Evolutionary conservation across 129 eudicot genomes (phyloP).

Genomic region (Lactuca sativa): DNA sequence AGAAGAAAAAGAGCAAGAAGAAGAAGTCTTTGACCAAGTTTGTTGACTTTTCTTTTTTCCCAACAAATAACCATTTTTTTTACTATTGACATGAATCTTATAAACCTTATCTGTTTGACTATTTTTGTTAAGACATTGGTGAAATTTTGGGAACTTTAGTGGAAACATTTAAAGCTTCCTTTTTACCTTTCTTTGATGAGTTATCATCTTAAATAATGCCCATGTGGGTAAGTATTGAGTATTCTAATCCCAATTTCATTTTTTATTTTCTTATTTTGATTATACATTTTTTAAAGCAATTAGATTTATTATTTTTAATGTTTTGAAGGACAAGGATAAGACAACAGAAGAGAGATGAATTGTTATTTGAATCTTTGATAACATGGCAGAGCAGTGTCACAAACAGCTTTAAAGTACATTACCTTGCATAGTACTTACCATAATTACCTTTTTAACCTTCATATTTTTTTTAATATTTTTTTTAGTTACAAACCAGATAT

Average conservation of each 20-base stretch:
- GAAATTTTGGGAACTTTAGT: constrained; percentile 77
- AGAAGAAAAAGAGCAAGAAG: constrained; percentile 99
- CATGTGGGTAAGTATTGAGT: constrained; percentile 68
- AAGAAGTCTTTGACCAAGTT: constrained; percentile 98
- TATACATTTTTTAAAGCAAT: not conserved
- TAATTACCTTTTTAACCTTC: not conserved
- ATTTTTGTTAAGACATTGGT: constrained; percentile 44
- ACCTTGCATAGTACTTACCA: not conserved
- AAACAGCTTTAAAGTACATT: constrained; percentile 68
- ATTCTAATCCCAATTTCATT: not conserved
- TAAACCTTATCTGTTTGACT: not conserved
- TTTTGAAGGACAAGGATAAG: constrained; percentile 71
- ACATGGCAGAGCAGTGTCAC: constrained; percentile 84
- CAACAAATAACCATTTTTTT: not conserved
- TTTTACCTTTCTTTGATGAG: constrained; percentile 85
- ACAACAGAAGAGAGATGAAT: constrained; percentile 86
- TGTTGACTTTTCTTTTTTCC: constrained; percentile 14
- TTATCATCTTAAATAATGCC: constrained; percentile 72
- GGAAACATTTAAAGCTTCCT: constrained; percentile 72
- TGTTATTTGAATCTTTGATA: constrained; percentile 94
- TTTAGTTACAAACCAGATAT: constrained; percentile 47
- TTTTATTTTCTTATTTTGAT: not conserved
- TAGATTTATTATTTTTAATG: not conserved
- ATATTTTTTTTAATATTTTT: not conserved
- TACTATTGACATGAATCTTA: too few species aligned